Conservation (phyloP, 2,329 filamentous ascomycete species). For the Pseudocercospora macadamiae region DNA sequence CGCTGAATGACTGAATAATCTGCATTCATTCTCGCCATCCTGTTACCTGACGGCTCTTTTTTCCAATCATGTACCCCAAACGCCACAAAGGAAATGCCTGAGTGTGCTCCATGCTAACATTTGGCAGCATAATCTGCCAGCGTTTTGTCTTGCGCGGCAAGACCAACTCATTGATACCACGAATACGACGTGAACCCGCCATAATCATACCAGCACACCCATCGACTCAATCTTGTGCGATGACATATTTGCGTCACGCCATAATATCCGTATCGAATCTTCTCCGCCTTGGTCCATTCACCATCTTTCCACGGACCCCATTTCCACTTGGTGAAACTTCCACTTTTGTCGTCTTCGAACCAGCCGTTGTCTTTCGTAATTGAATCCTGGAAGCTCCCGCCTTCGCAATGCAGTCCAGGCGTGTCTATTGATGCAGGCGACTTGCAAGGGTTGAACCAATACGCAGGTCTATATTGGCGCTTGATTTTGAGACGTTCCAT, state of each 20-base stretch:
- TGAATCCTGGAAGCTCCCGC: background rate
- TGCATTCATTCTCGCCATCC: background rate
- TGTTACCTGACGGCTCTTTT: background rate
- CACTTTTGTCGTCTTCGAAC: background rate
- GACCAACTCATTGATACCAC: background rate
- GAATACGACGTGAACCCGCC: background rate
- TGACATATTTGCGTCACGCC: background rate
- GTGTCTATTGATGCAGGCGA: background rate
- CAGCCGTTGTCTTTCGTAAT: background rate
- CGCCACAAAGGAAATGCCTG: no score
- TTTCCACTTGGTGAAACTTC: background rate
- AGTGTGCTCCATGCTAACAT: no score
- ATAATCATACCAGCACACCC: conserved; percentile 3
- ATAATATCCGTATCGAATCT: background rate
- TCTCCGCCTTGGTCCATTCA: background rate
- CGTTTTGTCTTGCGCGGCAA: no score
- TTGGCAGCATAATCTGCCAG: no score
- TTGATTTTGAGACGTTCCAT: background rate
- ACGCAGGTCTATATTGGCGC: background rate
- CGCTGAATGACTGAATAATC: background rate
- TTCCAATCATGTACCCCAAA: no score
- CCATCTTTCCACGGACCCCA: background rate
- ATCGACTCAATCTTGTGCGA: conserved; percentile 3
- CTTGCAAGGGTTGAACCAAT: background rate
- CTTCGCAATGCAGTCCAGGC: background rate